Conservation (phyloP, 2,329 filamentous ascomycete genomes). For the Trichophyton equinum region DNA sequence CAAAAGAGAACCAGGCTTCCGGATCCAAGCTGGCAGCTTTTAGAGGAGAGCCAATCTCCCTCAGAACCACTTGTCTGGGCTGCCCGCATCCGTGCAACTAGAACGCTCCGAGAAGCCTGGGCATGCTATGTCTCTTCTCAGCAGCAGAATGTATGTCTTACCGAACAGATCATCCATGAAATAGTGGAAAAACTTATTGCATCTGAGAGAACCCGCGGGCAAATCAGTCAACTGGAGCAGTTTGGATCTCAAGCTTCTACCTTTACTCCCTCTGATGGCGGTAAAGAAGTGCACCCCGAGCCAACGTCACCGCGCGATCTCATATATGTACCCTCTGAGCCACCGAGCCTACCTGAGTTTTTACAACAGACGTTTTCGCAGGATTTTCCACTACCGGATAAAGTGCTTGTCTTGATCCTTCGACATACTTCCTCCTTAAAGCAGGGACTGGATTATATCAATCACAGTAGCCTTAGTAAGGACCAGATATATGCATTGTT, state of each 20-base stretch:
- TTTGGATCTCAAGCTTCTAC: not conserved
- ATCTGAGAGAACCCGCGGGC: slow-evolving; percentile 13
- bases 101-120: slow-evolving; percentile 53
- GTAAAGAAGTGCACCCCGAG: slow-evolving; percentile 41
- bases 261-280: slow-evolving; percentile 42
- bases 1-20: slow-evolving; percentile 42
- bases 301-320: slow-evolving; percentile 45
- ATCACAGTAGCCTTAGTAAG: slow-evolving; percentile 24
- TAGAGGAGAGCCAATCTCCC: not conserved
- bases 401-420: slow-evolving; percentile 41
- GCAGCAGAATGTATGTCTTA: slow-evolving; percentile 27
- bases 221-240: not conserved
- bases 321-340: slow-evolving; percentile 43
- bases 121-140: slow-evolving; percentile 49
- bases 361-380: slow-evolving; percentile 38
- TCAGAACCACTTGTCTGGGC: slow-evolving; percentile 37
- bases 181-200: slow-evolving; percentile 46
- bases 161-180: slow-evolving; percentile 38
- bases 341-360: slow-evolving; percentile 42
- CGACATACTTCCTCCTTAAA: slow-evolving; percentile 28
- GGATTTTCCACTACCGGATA: slow-evolving; percentile 31
- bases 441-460: slow-evolving; percentile 33
- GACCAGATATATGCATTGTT: slow-evolving; percentile 16
- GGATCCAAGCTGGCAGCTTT: not conserved
- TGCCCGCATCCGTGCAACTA: slow-evolving; percentile 46